Conservation (phyloP, 805 yeast genomes). For the Candida dajiaensis region DNA sequence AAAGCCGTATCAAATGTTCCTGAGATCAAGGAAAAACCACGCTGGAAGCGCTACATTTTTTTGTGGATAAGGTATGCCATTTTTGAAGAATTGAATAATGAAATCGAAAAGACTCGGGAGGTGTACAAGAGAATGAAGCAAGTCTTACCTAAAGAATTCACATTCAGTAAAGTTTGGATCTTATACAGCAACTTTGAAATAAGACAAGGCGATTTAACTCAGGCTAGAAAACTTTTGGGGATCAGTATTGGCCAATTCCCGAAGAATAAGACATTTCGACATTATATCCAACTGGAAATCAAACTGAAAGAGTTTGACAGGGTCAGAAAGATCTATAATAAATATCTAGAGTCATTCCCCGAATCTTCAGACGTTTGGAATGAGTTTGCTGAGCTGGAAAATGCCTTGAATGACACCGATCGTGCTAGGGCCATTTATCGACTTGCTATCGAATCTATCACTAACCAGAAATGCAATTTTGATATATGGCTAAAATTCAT, state of each 20-base stretch:
- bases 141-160: conserved; percentile 53
- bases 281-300: conserved; percentile 65
- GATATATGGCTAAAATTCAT: conserved; percentile 37
- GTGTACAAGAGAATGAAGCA: conserved; percentile 46
- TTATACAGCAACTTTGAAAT: conserved; percentile 66
- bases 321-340: conserved; percentile 66
- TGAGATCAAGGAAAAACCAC: conserved; percentile 25
- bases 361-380: conserved; percentile 44
- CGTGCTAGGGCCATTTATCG: conserved; percentile 61
- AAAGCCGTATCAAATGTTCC: conserved; percentile 40
- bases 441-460: conserved; percentile 33
- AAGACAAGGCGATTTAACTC: conserved; percentile 44
- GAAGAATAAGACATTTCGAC: conserved; percentile 48
- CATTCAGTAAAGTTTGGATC: conserved; percentile 74
- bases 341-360: conserved; percentile 48
- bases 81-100: conserved; percentile 49
- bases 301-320: conserved; percentile 74
- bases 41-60: conserved; percentile 67
- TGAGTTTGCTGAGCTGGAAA: conserved; percentile 65
- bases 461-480: conserved; percentile 10
- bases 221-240: conserved; percentile 69
- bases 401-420: conserved; percentile 56
- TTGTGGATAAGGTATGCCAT: conserved; percentile 65
- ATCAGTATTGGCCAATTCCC: conserved; percentile 64
- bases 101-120: conserved; percentile 40